Percentiles rank a stretch among this genome's conserved stretches.
phyloP scores from a whole-genome alignment of 2,329 filamentous ascomycete genomes.

The Tolypocladium tropicale region DNA sequence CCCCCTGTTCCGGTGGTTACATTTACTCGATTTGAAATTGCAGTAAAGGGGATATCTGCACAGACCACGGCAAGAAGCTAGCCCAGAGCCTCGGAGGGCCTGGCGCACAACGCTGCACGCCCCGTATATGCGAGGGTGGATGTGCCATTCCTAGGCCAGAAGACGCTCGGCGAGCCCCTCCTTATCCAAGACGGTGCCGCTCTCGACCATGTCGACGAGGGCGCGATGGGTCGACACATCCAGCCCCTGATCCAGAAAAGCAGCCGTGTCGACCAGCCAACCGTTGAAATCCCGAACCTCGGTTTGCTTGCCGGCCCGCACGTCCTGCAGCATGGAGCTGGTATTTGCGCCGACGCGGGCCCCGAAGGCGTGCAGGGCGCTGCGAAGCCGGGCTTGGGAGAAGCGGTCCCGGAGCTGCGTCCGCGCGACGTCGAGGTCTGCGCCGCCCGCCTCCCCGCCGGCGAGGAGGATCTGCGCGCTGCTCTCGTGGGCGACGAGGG shows the following conservation, averaged over 20 bases:
- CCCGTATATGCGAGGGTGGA: background rate
- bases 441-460: background rate
- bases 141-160: conserved; percentile 3
- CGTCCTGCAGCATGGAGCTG: conserved; percentile 55
- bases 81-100: too few species aligned
- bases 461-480: conserved; percentile 26
- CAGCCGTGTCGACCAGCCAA: conserved; percentile 40
- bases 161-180: conserved; percentile 21
- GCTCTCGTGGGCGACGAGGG: conserved; percentile 51
- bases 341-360: conserved; percentile 41
- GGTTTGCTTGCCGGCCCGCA: conserved; percentile 37
- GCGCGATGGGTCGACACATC: conserved; percentile 27
- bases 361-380: conserved; percentile 36
- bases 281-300: conserved; percentile 52
- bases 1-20: background rate
- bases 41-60: background rate
- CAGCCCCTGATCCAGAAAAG: conserved; percentile 22
- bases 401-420: conserved; percentile 21
- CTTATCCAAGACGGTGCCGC: conserved; percentile 18
- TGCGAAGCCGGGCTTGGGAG: conserved; percentile 28
- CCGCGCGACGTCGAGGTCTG: background rate
- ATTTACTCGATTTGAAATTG: background rate
- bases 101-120: background rate
- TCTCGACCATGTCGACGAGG: conserved; percentile 33
- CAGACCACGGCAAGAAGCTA: background rate